Conservation (phyloP, 73 alveolate species). For the Halteria grandinella region DNA sequence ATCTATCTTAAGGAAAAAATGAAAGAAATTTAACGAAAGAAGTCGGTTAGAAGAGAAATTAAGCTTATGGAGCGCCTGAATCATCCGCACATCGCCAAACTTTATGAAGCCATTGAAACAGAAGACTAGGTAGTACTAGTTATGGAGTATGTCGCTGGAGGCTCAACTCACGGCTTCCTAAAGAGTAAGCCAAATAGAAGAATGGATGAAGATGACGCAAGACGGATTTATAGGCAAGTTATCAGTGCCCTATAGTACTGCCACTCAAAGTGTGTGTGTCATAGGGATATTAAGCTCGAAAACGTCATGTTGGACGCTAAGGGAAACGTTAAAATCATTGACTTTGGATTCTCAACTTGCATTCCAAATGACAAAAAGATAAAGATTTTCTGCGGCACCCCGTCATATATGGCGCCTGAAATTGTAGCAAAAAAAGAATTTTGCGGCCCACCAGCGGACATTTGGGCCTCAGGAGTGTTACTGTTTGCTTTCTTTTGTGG, state of each 20-base stretch:
- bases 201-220: conserved; percentile 71
- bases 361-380: conserved; percentile 74
- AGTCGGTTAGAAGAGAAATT: conserved; percentile 69
- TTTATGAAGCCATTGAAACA: conserved; percentile 70
- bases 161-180: conserved; percentile 65
- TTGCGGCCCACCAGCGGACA: conserved; percentile 83
- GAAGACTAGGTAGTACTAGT: conserved; percentile 55
- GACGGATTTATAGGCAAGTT: conserved; percentile 67
- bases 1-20: conserved; percentile 71
- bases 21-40: conserved; percentile 66
- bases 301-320: conserved; percentile 55
- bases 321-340: conserved; percentile 79
- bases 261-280: conserved; percentile 71
- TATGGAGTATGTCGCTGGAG: conserved; percentile 75
- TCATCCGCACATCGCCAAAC: conserved; percentile 61
- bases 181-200: conserved; percentile 68
- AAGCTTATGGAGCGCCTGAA: conserved; percentile 59
- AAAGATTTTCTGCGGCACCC: conserved; percentile 87
- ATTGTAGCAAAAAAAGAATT: conserved; percentile 75
- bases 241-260: conserved; percentile 70
- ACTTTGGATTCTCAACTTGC: conserved; percentile 87
- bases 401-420: conserved; percentile 91
- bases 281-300: conserved; percentile 79
- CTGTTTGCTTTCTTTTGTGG: conserved; percentile 76
- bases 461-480: conserved; percentile 89